Evolutionary conservation across 345 rosid genomes (phyloP), one percentile per base, ranked within the genome.

Genomic region (Ailanthus altissimus): DNA sequence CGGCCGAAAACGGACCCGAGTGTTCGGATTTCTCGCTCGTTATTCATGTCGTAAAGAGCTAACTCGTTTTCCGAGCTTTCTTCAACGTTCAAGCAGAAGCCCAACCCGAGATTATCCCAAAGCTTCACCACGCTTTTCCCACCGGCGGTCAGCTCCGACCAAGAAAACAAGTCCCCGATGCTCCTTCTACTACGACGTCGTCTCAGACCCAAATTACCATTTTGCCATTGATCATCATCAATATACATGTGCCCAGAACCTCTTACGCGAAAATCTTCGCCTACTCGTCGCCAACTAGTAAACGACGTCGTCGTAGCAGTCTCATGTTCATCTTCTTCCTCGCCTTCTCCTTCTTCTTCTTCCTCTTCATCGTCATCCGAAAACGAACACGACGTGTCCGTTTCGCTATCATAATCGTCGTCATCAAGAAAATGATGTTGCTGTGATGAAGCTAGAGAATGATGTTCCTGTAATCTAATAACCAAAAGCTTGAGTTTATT

Each of bases 121-220:
- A 90, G 84, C 83, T 87, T 87, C 65, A 90, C 94, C 15, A 90
- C 90, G 78, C 78, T 84, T 74, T 80, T 87, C 13, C 86, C 94
- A 59, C 75, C 61, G 5, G 86, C 68, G 50, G 85, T 70, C 58
- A 88, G 54, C 50, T 89, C 88, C 8, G 89, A 75, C 75, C 75
- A 81, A 1, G 85, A 81, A 57, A 84, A 83, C 12, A 88, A 51
- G n/a, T 85, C 89, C 8, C 84, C 84, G 36, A 89, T 76, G 66
- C 89, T 87, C 57, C 88, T 81, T n/a, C 84, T 72, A 61, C 88
- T 78, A 66, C 89, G 87, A 64, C 85, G 74, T 40, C 87, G 82
- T 68, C 58, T 25, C 40, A 72, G 75, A 16, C 76, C 73, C 58
- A 79, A 80, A 40, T 58, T 50, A 60, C 79, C 5, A 21, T 64